Percentiles rank a stretch among this genome's conserved stretches.
These are phyloP conservation scores for Xanthoconium purpureum DNA, from an alignment of 768 basidiomycete species.

Conservation along the genomic window DNA sequence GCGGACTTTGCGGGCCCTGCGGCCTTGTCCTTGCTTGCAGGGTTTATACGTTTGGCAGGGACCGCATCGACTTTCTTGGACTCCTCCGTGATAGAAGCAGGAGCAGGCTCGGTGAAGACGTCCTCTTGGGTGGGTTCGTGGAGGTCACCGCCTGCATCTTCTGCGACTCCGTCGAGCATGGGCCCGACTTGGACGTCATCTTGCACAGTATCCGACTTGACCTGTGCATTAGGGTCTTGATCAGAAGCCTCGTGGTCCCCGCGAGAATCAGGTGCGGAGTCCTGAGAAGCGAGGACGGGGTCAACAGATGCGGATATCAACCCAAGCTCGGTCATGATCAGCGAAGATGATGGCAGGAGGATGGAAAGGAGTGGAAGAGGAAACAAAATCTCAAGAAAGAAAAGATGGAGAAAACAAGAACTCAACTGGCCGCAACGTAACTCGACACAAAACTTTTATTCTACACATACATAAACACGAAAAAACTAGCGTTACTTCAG, in stretches of 20 bases:
- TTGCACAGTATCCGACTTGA: conserved; percentile 18
- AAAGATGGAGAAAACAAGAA: conserved; percentile 1
- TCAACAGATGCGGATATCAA: conserved; percentile 22
- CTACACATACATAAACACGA: conserved; percentile 24
- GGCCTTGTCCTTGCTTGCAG: conserved; percentile 31
- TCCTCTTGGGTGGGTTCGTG: conserved; percentile 27
- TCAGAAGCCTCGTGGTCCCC: conserved; percentile 40
- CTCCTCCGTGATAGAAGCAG: conserved; percentile 17
- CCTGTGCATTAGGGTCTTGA: conserved; percentile 23
- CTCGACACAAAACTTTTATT: conserved; percentile 7
- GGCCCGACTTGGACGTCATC: conserved; percentile 16
- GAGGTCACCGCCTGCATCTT: conserved; percentile 13
- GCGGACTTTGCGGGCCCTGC: conserved; percentile 41
- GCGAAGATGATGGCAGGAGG: conserved; percentile 16
- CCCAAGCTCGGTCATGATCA: conserved; percentile 40
- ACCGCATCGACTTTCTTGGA: conserved; percentile 23
- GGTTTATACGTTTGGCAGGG: conserved; percentile 27
- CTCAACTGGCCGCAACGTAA: conserved; percentile 12
- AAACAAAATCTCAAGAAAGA: not conserved
- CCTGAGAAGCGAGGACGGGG: conserved; percentile 19
- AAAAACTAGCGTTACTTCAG: conserved; percentile 26
- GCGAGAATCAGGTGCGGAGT: conserved; percentile 24
- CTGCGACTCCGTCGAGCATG: conserved; percentile 14
- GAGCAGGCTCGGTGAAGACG: conserved; percentile 15
- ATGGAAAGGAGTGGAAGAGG: conserved; percentile 3